Percentiles rank a stretch among this genome's conserved stretches.
These are phyloP conservation scores for Plantago rigida DNA, from an alignment of 305 asterid species.

Conservation along the genomic window DNA sequence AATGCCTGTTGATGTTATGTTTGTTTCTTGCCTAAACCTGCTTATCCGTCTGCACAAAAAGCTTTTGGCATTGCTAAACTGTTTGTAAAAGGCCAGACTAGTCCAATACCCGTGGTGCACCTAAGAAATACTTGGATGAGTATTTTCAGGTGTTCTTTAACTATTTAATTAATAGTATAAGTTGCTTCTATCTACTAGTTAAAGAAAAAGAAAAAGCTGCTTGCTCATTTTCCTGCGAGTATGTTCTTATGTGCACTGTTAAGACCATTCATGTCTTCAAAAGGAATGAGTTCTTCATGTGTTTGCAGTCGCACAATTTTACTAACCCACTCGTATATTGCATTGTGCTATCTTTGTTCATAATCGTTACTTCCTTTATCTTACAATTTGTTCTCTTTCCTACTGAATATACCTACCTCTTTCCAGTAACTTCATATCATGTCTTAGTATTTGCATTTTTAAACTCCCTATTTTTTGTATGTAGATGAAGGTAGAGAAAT, in stretches of 20 bases:
- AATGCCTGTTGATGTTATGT: too few relatives aligned
- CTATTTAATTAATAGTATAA: too few relatives aligned
- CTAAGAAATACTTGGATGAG: background rate
- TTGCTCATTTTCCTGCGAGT: constrained; percentile 5
- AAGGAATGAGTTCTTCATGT: background rate
- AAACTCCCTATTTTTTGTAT: constrained; percentile 26
- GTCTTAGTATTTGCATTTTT: constrained; percentile 11
- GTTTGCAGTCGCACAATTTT: too few relatives aligned
- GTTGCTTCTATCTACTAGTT: too few relatives aligned
- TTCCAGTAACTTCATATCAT: constrained; percentile 17
- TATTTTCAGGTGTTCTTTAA: too few relatives aligned
- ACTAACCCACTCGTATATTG: too few relatives aligned
- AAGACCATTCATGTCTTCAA: constrained; percentile 12
- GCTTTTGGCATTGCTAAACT: background rate
- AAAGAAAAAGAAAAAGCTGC: too few relatives aligned
- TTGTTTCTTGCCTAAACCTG: too few relatives aligned
- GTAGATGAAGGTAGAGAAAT: constrained; percentile 76
- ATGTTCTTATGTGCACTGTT: background rate
- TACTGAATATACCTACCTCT: constrained; percentile 17
- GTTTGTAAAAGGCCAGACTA: background rate
- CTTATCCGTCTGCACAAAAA: too few relatives aligned
- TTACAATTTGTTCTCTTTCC: constrained; percentile 12
- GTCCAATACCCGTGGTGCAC: background rate
- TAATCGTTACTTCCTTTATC: constrained; percentile 19
- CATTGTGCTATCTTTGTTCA: constrained; percentile 4